phyloP scores from a whole-genome alignment of 306 rosid genomes.

The Medicago ruthenica region DNA sequence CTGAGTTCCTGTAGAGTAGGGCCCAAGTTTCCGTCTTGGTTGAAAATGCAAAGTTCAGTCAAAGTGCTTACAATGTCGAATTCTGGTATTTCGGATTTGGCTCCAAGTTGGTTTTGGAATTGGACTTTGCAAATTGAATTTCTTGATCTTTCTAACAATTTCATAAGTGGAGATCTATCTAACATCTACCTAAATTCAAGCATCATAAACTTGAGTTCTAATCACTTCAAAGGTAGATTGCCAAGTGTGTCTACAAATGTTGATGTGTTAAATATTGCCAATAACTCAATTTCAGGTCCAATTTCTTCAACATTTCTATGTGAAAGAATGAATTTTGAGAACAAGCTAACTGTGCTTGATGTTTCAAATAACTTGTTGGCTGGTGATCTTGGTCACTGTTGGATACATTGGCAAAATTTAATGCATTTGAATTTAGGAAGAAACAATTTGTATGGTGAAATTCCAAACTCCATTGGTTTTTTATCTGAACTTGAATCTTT shows the following conservation, averaged over 20 bases:
- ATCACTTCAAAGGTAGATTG: constrained; percentile 37
- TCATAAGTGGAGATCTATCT: constrained; percentile 41
- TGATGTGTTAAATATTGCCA: constrained; percentile 38
- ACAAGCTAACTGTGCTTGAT: constrained; percentile 40
- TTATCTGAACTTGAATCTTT: constrained; percentile 37
- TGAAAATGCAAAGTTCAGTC: constrained; percentile 23
- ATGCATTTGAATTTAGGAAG: constrained; percentile 46
- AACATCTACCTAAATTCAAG: constrained; percentile 35
- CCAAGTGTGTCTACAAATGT: constrained; percentile 41
- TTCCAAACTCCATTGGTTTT: constrained; percentile 1
- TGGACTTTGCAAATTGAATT: constrained; percentile 32
- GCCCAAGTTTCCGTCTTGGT: constrained; percentile 51
- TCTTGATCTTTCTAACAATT: constrained; percentile 45
- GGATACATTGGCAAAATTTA: constrained; percentile 47
- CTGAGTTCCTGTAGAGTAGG: constrained; percentile 45
- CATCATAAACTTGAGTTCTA: constrained; percentile 38
- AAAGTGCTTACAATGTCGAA: constrained; percentile 27
- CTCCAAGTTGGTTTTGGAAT: constrained; percentile 54
- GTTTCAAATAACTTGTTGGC: constrained; percentile 38
- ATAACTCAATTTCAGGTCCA: constrained; percentile 41
- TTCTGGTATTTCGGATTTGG: constrained; percentile 40
- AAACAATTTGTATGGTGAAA: constrained; percentile 45
- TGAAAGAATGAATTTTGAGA: constrained; percentile 5
- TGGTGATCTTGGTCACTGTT: constrained; percentile 43
- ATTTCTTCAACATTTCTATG: constrained; percentile 40